phyloP scores from a whole-genome alignment of 495 filamentous ascomycete genomes.

The Tetracladium setigerum region DNA sequence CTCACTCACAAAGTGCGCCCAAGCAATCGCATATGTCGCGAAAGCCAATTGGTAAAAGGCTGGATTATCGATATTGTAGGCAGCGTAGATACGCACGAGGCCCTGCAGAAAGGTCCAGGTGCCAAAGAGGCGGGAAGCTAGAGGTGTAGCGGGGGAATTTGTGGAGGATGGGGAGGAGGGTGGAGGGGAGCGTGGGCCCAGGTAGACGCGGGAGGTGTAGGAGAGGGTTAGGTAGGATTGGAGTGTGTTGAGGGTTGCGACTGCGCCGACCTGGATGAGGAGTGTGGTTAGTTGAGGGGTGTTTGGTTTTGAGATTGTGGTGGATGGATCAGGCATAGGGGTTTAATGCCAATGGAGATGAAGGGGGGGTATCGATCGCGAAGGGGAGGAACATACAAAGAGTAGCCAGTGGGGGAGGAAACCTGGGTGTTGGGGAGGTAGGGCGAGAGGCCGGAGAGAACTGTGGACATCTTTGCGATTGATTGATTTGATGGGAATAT shows the following conservation, averaged over 20 bases:
- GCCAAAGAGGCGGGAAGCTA: slow-evolving; percentile 79
- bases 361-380: background rate
- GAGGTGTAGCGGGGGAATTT: slow-evolving; percentile 50
- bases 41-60: slow-evolving; percentile 69
- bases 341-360: too few species aligned
- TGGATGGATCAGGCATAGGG: too few species aligned
- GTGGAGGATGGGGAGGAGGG: slow-evolving; percentile 29
- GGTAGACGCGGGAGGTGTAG: slow-evolving; percentile 74
- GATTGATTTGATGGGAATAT: too few species aligned
- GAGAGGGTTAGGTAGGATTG: slow-evolving; percentile 69
- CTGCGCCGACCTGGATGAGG: slow-evolving; percentile 54
- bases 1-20: slow-evolving; percentile 75
- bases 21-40: slow-evolving; percentile 74
- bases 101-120: slow-evolving; percentile 80
- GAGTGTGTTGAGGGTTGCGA: slow-evolving; percentile 72
- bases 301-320: background rate
- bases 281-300: slow-evolving; percentile 11
- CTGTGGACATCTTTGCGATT: slow-evolving; percentile 5
- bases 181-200: slow-evolving; percentile 32
- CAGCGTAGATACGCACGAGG: slow-evolving; percentile 74
- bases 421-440: slow-evolving; percentile 50
- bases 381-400: slow-evolving; percentile 36
- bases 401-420: slow-evolving; percentile 61
- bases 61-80: slow-evolving; percentile 70
- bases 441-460: slow-evolving; percentile 17